Evolutionary conservation across 768 basidiomycete genomes (phyloP), one percentile per base, ranked within the genome.

Genomic region (Boletus sensibilis): DNA sequence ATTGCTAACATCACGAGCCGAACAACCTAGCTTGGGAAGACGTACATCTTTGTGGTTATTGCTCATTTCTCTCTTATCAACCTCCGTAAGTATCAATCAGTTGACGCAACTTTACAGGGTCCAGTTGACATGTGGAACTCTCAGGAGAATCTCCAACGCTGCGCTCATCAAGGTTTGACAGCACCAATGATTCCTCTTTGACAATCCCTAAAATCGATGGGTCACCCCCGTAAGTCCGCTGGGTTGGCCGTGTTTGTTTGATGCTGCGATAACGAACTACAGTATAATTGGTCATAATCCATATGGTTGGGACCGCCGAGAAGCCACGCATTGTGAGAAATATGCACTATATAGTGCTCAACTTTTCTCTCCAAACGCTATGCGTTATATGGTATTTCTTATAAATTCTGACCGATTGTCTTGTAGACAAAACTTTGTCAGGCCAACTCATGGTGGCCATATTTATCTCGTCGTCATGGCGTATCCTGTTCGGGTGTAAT

Each of bases 111-210:
- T 21, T 56, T 50, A 54, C 68, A 65, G 68, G 67, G 63, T 64
- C 57, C 61, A 56, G 53, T 39, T 62, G 68, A 59, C 65, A 64
- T 46, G 52, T 56, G 50, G 50, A 50, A 56, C 55, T 44, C 40
- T 48, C 55, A 51, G 55, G 63, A 50, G 41, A 46, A 35, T 34
- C 35, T 11, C 35, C 20, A 53, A 31, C 45, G 7, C 38, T 60
- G 56, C 62, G 49, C 48, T 64, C 63, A 65, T 53, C 64, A 66
- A 56, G 54, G 64, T 64, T 68, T 68, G 67, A 68, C 67, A 67
- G 64, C 51, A 57, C 54, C 29, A 52, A 69, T 56, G 47, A 57
- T 50, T 64, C 62, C 47, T 54, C 60, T 58, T 60, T 64, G 29
- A 53, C 53, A 27, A 47, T 49, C 53, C 52, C 65, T 43, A 62